Evolutionary conservation across 768 basidiomycete species (phyloP).

Genomic region (Leccinum truebloodii): DNA sequence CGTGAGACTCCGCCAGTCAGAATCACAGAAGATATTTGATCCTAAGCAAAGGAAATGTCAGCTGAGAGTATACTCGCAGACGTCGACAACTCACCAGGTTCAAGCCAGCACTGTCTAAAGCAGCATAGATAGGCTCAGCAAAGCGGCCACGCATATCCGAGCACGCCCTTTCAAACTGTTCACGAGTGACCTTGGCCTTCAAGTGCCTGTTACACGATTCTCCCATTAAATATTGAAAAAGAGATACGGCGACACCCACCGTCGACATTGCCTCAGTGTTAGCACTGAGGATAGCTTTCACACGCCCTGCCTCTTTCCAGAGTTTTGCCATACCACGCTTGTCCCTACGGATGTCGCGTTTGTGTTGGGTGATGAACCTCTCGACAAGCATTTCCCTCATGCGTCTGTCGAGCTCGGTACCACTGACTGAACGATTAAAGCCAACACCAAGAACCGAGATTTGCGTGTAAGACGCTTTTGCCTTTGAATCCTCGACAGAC

Average conservation of each 20-base stretch:
- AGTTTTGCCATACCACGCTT: conserved; percentile 89
- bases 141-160: conserved; percentile 64
- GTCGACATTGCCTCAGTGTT: conserved; percentile 77
- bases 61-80: neutral
- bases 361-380: conserved; percentile 72
- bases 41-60: conserved; percentile 41
- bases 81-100: conserved; percentile 50
- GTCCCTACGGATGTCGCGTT: conserved; percentile 67
- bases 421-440: conserved; percentile 74
- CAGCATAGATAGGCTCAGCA: conserved; percentile 72
- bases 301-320: conserved; percentile 89
- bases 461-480: conserved; percentile 57
- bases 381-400: conserved; percentile 78
- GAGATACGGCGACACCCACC: conserved; percentile 42
- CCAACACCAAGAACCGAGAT: conserved; percentile 82
- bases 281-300: conserved; percentile 92
- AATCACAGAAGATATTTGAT: conserved; percentile 84
- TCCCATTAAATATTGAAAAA: conserved; percentile 1
- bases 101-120: conserved; percentile 65
- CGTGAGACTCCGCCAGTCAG: conserved; percentile 90
- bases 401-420: conserved; percentile 82
- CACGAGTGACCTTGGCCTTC: conserved; percentile 71
- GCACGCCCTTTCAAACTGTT: conserved; percentile 76
- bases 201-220: conserved; percentile 59
- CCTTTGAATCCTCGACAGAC: conserved; percentile 47